Base-by-base conservation (phyloP, 331 rosid genomes). In the Phaseolus coccineus region DNA sequence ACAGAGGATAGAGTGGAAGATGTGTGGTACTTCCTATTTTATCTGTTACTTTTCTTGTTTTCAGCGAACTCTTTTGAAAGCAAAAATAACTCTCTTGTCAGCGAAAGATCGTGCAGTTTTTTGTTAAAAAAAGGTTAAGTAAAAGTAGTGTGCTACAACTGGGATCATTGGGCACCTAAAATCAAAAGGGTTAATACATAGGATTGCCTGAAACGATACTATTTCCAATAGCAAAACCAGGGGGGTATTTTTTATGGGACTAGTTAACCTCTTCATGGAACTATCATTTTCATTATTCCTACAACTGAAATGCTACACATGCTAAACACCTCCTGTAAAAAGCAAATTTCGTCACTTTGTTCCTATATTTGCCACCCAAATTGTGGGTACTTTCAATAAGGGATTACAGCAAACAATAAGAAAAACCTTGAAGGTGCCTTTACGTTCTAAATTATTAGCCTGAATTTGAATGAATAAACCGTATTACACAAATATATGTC, bases 121-220 rank as follows among this genome's bases (percentile, higher is more conserved):
- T 47, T 16, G 1, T 37, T 1, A 53, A 72, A 27, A 19, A 47
- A 27, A 4, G 24, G 24, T 65, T 19, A 66, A 66, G 52, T 37
- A 66, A 39, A 66, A 64, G 67, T 64, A 64, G 71, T 39, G 27
- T 39, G 52, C 52, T 66, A n/a, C 52, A 66, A 39, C 33, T 39
- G 22, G 51, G 52, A 39, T 25, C 51, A n/a, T 8, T 10, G 28
- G 46, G 46, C 15, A 33, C 46, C 33, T 31, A 31, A 31, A 62
- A 62, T 33, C 25, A 31, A 30, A 14, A 30, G 8, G 6, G 3
- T 19, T 19, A 64, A 65, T 65, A 65, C 9, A 37, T 64, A 3
- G 40, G 4, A 65, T 37, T 37, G 28, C 70, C 8, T 8, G 15
- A 64, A 37, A 15, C 40, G 30, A 64, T 35, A 63, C 47, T 33